phyloP scores from a whole-genome alignment of 768 basidiomycete species.

The Russula vinacea region DNA sequence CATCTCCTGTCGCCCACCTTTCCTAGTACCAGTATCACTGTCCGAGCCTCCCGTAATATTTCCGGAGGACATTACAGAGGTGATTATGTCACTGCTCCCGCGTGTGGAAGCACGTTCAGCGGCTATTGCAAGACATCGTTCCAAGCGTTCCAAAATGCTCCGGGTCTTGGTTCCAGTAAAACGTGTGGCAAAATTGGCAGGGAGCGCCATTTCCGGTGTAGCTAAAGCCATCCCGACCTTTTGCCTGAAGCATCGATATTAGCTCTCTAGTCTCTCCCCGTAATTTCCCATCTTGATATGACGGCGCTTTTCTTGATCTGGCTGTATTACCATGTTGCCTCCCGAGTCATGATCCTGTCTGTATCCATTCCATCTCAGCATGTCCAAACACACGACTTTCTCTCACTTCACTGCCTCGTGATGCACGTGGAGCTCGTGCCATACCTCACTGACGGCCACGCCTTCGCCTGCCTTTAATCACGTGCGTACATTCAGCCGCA shows the following conservation, averaged over 20 bases:
- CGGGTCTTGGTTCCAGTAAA: slow-evolving; percentile 13
- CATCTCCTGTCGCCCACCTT: slow-evolving; percentile 2
- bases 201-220: slow-evolving; percentile 20
- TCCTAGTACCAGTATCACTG: slow-evolving; percentile 11
- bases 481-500: slow-evolving; percentile 20
- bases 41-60: slow-evolving; percentile 12
- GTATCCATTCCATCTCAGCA: slow-evolving; percentile 26
- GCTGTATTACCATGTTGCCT: slow-evolving; percentile 17
- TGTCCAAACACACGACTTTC: slow-evolving; percentile 18
- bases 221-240: slow-evolving; percentile 15
- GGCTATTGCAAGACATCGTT: slow-evolving; percentile 10
- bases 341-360: slow-evolving; percentile 23
- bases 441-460: slow-evolving; percentile 22
- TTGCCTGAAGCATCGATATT: slow-evolving; percentile 22
- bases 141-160: slow-evolving; percentile 8
- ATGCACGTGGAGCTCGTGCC: slow-evolving; percentile 25
- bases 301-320: slow-evolving; percentile 11
- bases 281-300: background rate
- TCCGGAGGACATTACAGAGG: slow-evolving; percentile 28
- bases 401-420: slow-evolving; percentile 23
- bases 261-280: background rate
- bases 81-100: slow-evolving; percentile 26
- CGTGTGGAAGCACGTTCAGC: slow-evolving; percentile 24
- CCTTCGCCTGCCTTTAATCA: slow-evolving; percentile 27
- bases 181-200: slow-evolving; percentile 21